Evolutionary conservation across 352 stramenopile genomes (phyloP).

Genomic region (Phytopythium oedochilum): DNA sequence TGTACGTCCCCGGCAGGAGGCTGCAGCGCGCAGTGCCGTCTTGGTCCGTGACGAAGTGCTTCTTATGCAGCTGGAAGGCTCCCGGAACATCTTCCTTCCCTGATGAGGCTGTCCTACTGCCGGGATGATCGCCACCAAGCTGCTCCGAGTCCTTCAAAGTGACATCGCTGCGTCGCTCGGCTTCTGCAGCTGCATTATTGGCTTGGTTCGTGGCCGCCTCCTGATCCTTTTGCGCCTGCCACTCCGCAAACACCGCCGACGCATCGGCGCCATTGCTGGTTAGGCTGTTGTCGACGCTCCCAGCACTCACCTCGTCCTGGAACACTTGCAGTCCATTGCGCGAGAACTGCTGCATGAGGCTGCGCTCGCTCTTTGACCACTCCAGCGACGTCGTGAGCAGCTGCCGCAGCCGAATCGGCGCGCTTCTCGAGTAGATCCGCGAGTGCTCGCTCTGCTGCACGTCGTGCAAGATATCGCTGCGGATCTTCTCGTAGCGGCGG

Average conservation of each 20-base stretch:
- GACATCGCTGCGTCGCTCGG: not conserved
- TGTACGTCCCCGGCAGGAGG: constrained; percentile 55
- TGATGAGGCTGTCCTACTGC: not conserved
- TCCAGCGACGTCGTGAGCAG: constrained; percentile 22
- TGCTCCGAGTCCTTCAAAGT: constrained; percentile 7
- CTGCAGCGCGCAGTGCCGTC: constrained; percentile 31
- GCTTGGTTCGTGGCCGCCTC: constrained; percentile 3
- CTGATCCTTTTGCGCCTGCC: constrained; percentile 5
- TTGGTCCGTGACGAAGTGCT: constrained; percentile 33
- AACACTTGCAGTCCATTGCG: constrained; percentile 21
- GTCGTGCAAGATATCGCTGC: constrained; percentile 28
- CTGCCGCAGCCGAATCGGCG: constrained; percentile 43
- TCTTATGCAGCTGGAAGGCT: constrained; percentile 3
- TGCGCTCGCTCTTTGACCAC: constrained; percentile 42
- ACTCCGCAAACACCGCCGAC: not conserved
- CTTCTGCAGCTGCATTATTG: not conserved
- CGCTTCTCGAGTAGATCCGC: constrained; percentile 45
- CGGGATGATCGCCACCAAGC: not conserved
- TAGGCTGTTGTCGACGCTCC: not conserved
- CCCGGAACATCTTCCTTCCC: not conserved
- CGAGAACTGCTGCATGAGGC: constrained; percentile 40
- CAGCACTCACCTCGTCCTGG: constrained; percentile 5
- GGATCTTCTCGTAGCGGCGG: constrained; percentile 37
- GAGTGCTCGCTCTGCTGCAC: constrained; percentile 55
- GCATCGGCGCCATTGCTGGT: not conserved